Percentiles rank a stretch among this genome's conserved stretches.
phyloP scores from a whole-genome alignment of 257 asterid species.

The Rhazya stricta region DNA sequence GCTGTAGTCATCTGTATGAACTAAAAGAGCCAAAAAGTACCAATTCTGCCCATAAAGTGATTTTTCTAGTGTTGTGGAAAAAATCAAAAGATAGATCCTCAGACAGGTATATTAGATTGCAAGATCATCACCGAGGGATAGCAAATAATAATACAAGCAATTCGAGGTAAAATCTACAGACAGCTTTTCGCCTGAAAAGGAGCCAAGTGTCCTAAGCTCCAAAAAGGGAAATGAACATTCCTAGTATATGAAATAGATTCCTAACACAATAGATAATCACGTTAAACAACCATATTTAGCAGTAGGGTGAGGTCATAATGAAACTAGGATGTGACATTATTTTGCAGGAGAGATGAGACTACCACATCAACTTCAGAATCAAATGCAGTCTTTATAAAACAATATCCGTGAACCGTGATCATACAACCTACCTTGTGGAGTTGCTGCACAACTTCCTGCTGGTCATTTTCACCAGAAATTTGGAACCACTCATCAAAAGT shows the following conservation, averaged over 20 bases:
- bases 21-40: not conserved
- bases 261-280: not conserved
- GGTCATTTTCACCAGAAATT: slow-evolving; percentile 96
- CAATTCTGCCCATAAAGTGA: not conserved
- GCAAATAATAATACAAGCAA: not conserved
- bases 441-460: slow-evolving; percentile 99
- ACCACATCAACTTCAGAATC: not conserved
- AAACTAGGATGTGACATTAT: not conserved
- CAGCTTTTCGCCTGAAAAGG: not conserved
- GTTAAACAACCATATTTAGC: not conserved
- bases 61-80: too few relatives aligned
- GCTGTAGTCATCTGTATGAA: not conserved
- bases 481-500: slow-evolving; percentile 99
- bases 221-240: not conserved
- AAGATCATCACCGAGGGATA: not conserved
- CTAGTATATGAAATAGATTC: not conserved
- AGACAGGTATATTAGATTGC: not conserved
- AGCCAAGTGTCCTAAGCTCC: not conserved
- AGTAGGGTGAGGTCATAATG: not conserved
- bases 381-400: not conserved
- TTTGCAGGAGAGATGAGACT: not conserved
- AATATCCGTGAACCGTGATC: not conserved
- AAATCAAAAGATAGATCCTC: not conserved
- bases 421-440: slow-evolving; percentile 78
- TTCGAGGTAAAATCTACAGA: not conserved